Evolutionary conservation across 1,139 yeast species (phyloP).

Genomic region (Lodderomyces theae): DNA sequence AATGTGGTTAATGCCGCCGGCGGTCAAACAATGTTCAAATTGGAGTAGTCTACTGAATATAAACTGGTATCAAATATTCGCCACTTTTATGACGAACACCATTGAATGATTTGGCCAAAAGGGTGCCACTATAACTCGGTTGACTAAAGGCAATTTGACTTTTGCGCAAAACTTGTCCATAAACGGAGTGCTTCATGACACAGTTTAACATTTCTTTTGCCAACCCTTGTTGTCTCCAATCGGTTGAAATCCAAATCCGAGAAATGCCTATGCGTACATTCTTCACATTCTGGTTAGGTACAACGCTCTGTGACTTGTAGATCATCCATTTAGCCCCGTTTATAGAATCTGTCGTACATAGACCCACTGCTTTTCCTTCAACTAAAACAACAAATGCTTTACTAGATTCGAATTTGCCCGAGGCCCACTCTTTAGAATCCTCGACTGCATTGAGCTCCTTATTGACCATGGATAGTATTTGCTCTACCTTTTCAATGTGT

Average conservation of each 20-base stretch:
- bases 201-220: conserved; percentile 43
- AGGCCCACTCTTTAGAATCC: conserved; percentile 50
- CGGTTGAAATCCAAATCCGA: conserved; percentile 60
- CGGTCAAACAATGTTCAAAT: conserved; percentile 46
- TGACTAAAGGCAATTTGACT: conserved; percentile 65
- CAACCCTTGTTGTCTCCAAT: conserved; percentile 52
- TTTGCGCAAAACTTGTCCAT: conserved; percentile 46
- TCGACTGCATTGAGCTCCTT: conserved; percentile 56
- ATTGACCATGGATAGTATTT: conserved; percentile 50
- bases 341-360: conserved; percentile 47
- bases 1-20: conserved; percentile 47
- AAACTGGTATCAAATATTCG: conserved; percentile 49
- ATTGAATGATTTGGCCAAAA: conserved; percentile 50
- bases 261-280: conserved; percentile 53
- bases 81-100: conserved; percentile 53
- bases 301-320: conserved; percentile 28
- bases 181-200: conserved; percentile 43
- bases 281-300: conserved; percentile 32
- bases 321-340: conserved; percentile 51
- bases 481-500: conserved; percentile 25
- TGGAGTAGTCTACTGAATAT: conserved; percentile 26
- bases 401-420: conserved; percentile 20
- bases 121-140: conserved; percentile 62
- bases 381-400: conserved; percentile 48
- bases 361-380: conserved; percentile 46